Evolutionary conservation across 1,139 yeast genomes (phyloP), one percentile per base, ranked within the genome.

Genomic region (Blastobotrys proliferans): DNA sequence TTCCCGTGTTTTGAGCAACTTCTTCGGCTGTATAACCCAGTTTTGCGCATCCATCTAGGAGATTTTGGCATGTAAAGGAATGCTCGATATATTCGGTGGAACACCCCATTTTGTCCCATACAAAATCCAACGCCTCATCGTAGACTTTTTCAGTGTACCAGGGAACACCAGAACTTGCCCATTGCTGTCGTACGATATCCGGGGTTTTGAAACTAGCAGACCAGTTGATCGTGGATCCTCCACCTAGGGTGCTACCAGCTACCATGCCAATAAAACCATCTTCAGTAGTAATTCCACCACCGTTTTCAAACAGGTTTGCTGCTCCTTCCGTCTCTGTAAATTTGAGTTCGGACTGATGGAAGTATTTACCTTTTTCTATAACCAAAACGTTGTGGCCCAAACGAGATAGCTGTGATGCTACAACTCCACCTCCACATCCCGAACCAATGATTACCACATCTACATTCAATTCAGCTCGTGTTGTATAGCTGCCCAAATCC

Each of bases 181-280:
- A 77, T 53, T 77, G 81, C 41, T 70, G 65, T 43, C 83, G 69
- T 4, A 77, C 77, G 46, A 67, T 68, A 54, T 72, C 74, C 1
- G 79, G 79, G 1, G 83, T 74, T 43, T 65, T 70, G 46, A 77
- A 56, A 51, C 76, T 68, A 9, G 82, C 81, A n/a, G 77, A 71
- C 83, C 83, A 77, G 58, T 77, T 77, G 38, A 77, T 73, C 3
- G 82, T 76, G 5, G 78, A 65, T 3, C 82, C 83, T 9, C 83
- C 83, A 6, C 83, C 83, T 49, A 77, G 72, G 1, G 77, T 74
- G 1, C 79, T 54, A 1, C 82, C 83, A 0, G 82, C 80, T 40
- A 76, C 58, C 3, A 76, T 51, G 22, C 67, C 56, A 28, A 72
- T 43, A 39, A 55, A 45, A 18, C 67, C 71, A 47, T 70, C 75